Evolutionary conservation across 2,329 filamentous ascomycete genomes (phyloP).

Genomic region (Penicillium concentricum): DNA sequence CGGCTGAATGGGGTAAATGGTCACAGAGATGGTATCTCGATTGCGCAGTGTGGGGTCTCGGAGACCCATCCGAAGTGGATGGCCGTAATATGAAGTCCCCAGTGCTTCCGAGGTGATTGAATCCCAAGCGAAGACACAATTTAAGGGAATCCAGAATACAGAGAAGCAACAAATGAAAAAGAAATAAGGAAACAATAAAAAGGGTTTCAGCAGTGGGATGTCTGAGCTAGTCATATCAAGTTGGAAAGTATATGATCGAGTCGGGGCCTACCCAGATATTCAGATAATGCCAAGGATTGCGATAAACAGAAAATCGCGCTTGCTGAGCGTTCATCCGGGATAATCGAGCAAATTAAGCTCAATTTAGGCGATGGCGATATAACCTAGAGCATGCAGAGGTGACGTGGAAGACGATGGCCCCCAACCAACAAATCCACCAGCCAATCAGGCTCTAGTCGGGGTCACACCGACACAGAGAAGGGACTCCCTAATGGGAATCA

Average conservation of each 20-base stretch:
- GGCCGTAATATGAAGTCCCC: too few species aligned
- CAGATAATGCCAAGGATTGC: neutral
- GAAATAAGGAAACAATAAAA: neutral
- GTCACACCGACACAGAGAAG: neutral
- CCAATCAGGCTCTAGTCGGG: neutral
- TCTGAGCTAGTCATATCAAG: neutral
- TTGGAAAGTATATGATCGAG: neutral
- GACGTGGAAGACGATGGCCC: neutral
- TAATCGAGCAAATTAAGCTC: conserved; percentile 4
- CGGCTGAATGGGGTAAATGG: neutral
- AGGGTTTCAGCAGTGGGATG: neutral
- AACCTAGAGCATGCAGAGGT: neutral
- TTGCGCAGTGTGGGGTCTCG: neutral
- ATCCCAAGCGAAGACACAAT: neutral
- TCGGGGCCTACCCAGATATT: neutral
- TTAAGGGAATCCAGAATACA: too few species aligned
- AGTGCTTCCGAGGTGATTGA: neutral
- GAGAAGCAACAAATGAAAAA: neutral
- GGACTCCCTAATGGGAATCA: neutral
- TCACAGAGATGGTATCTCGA: too few species aligned
- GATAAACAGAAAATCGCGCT: neutral
- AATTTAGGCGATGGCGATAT: neutral
- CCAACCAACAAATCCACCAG: neutral
- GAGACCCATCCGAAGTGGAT: neutral
- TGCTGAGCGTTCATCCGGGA: neutral